Base-by-base conservation (phyloP, 805 yeast species). In the Scheffersomyces stipitis region DNA sequence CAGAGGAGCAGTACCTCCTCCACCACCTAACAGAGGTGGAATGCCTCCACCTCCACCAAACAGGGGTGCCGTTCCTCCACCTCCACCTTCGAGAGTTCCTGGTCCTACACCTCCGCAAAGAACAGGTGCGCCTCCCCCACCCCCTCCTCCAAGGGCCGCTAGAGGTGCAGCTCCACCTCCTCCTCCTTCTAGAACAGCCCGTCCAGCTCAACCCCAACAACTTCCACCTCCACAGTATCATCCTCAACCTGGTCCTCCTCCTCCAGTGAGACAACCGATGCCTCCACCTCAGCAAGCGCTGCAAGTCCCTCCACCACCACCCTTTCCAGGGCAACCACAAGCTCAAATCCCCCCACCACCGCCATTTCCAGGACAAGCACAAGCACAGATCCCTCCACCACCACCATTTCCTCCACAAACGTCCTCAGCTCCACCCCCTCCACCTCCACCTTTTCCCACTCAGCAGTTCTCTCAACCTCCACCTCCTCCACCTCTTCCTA, bases 51-150 rank as follows among this genome's bases (percentile, higher is more conserved):
- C 62, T 7, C 51, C 56, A 27, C 41, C 50, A 15, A 33, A 47
- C 5, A 40, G 41, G 17, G 41, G 45, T n/a, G 28, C 36, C 9
- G 35, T 37, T 10, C 48, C 44, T 22, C 42, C 41, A 6, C 42
- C 41, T 12, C 39, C 57, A 7, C 54, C 58, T 10, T 44, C 49
- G 28, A 38, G 47, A 15, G 30, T 46, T 4, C 45, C 40, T 10
- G 50, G 44, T 15, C 67, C 69, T 12, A 62, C 61, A 0, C 64
- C 67, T 3, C 65, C 66, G 6, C 52, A 61, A 15, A 41, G 64
- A 36, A 51, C 55, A 6, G 49, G 46, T 1, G 43, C 42, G 3
- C 45, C 54, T 12, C 38, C 49, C 7, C 44, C 24, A 31, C 44
- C 29, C 17, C 39, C 15, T 13, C 32, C 34, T 16, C 44, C 18